These are phyloP conservation scores for Blastobotrys serpentis DNA, from an alignment of 1,139 yeast species.

Conservation along the genomic window DNA sequence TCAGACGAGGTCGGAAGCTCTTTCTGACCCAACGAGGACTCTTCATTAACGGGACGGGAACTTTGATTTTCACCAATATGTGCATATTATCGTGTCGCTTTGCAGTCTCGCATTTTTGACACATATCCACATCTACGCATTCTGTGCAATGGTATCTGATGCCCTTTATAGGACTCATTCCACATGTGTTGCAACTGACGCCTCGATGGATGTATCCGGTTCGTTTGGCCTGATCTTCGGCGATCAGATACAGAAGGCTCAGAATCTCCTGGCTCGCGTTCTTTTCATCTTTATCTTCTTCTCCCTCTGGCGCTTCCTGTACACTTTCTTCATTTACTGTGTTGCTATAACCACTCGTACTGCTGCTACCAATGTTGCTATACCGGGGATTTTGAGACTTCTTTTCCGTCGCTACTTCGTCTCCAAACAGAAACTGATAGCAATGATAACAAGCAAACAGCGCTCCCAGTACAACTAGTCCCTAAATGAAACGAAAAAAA, in stretches of 20 bases:
- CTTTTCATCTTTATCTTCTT: constrained; percentile 3
- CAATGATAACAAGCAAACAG: not conserved
- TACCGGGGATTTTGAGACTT: too few species aligned
- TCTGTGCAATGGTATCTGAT: constrained; percentile 34
- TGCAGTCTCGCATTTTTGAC: constrained; percentile 33
- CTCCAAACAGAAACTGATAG: not conserved
- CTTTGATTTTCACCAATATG: constrained; percentile 28
- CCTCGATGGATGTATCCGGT: constrained; percentile 33
- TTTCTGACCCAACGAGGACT: constrained; percentile 33
- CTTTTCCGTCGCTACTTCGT: too few species aligned
- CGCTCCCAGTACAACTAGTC: not conserved
- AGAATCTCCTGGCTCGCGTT: constrained; percentile 24
- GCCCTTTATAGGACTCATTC: constrained; percentile 35
- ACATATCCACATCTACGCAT: constrained; percentile 37
- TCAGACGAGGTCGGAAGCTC: constrained; percentile 22
- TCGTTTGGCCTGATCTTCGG: constrained; percentile 28
- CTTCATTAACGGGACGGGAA: constrained; percentile 34
- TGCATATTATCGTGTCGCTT: constrained; percentile 30
- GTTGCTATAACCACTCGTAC: too few species aligned
- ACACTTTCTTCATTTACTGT: too few species aligned
- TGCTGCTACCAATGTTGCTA: too few species aligned
- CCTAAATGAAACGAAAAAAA: not conserved
- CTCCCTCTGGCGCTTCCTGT: too few species aligned
- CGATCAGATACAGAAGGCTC: constrained; percentile 28
- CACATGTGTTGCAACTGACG: constrained; percentile 35